A percentile compares a stretch with the other conserved stretches of the same genome.
Evolutionary conservation across 2,329 filamentous ascomycete genomes (phyloP).

Genomic region (Orbilia quercus): DNA sequence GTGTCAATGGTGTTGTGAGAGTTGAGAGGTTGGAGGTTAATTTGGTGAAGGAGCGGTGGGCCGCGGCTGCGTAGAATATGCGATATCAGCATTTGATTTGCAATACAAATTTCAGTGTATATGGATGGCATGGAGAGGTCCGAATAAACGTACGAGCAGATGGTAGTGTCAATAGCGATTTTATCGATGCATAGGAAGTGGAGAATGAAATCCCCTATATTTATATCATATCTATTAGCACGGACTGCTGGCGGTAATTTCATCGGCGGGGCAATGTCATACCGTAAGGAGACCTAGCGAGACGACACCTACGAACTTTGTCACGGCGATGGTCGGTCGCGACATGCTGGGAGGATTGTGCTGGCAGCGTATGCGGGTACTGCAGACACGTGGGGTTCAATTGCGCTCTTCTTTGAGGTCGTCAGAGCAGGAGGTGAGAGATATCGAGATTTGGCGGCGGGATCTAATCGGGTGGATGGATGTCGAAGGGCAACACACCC

Average conservation of each 20-base stretch:
- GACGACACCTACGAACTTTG: conserved; percentile 53
- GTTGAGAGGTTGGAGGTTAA: conserved; percentile 11
- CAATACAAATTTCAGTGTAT: not conserved
- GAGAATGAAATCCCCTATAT: conserved; percentile 47
- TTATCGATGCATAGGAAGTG: conserved; percentile 51
- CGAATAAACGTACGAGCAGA: conserved; percentile 42
- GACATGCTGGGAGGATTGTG: conserved; percentile 35
- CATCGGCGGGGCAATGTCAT: conserved; percentile 13
- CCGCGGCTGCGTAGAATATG: conserved; percentile 31
- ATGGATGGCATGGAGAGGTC: not conserved
- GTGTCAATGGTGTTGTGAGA: conserved; percentile 27
- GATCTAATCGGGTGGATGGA: not conserved
- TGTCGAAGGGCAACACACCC: not conserved
- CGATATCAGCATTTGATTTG: not conserved
- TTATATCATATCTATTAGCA: not conserved
- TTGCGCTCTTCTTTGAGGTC: not conserved
- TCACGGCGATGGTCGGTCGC: conserved; percentile 41
- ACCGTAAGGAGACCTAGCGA: conserved; percentile 49
- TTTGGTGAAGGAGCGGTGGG: conserved; percentile 49
- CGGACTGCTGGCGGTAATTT: not conserved
- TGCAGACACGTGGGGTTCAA: conserved; percentile 20
- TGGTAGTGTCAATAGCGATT: conserved; percentile 41
- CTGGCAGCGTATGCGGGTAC: conserved; percentile 22
- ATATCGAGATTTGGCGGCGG: not conserved
- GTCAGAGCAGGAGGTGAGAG: not conserved